A percentile compares a stretch with the other conserved stretches of the same genome.
Conservation (phyloP, 495 filamentous ascomycete genomes). For the Filosporella fistucella region DNA sequence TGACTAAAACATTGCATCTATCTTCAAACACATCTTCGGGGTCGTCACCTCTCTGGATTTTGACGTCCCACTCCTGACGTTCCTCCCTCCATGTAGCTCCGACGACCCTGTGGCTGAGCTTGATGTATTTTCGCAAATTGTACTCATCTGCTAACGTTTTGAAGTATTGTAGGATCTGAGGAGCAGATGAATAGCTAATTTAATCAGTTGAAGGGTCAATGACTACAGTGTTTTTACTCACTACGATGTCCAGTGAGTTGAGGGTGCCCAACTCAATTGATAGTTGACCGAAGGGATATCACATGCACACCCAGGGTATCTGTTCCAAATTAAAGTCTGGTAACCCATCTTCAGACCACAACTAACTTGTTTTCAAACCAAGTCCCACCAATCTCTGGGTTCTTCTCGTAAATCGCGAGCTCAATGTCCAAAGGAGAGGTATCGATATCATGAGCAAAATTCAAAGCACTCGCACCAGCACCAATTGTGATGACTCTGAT, state of each 20-base stretch:
- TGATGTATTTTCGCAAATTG: neutral
- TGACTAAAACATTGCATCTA: neutral
- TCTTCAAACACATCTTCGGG: neutral
- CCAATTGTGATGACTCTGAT: slow-evolving; percentile 5
- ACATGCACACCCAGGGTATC: neutral
- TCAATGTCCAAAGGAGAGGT: slow-evolving; percentile 23
- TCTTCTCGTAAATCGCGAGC: neutral
- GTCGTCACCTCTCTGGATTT: neutral
- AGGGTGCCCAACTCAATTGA: neutral
- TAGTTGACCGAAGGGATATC: neutral
- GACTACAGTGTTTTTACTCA: no score
- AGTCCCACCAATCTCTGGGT: neutral
- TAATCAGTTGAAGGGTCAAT: no score
- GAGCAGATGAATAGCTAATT: neutral
- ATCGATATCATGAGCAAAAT: slow-evolving; percentile 4
- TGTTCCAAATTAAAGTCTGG: no score
- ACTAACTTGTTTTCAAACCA: slow-evolving; percentile 1
- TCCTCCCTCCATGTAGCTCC: neutral
- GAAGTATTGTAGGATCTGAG: neutral
- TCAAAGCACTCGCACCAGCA: neutral
- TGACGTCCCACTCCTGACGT: neutral
- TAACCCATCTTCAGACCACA: no score
- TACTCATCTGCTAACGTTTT: neutral
- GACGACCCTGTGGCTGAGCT: neutral
- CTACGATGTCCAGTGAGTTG: neutral